Percentiles rank a stretch among this genome's conserved stretches.
Conservation (phyloP, 2,329 filamentous ascomycete genomes). For the Colletotrichum chlorophyti region DNA sequence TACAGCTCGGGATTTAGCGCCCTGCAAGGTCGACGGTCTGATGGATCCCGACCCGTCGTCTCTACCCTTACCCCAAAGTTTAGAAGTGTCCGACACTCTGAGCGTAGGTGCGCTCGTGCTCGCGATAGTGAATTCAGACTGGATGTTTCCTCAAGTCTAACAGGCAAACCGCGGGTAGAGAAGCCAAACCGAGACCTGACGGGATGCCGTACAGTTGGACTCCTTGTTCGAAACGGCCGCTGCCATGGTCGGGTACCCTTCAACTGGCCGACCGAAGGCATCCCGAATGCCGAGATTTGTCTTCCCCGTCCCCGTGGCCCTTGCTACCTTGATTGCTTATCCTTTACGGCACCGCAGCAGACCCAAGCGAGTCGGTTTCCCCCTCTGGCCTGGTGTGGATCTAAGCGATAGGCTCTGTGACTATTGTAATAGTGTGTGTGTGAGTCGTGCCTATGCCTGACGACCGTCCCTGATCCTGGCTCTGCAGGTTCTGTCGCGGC, state of each 20-base stretch:
- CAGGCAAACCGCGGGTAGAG: background rate
- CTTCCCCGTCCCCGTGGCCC: background rate
- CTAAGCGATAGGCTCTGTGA: slow-evolving; percentile 19
- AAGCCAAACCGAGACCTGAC: background rate
- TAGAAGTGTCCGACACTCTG: background rate
- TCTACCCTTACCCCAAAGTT: slow-evolving; percentile 17
- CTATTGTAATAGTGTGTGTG: slow-evolving; percentile 3
- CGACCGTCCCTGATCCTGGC: slow-evolving; percentile 14
- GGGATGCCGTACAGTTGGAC: background rate
- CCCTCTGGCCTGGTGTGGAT: background rate
- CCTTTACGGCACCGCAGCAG: too few species aligned
- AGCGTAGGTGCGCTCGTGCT: too few species aligned
- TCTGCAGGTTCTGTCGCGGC: slow-evolving; percentile 13
- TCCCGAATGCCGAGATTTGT: slow-evolving; percentile 9
- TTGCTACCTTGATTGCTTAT: background rate
- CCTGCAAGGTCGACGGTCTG: slow-evolving; percentile 20
- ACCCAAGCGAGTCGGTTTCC: background rate
- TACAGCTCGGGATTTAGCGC: slow-evolving; percentile 17
- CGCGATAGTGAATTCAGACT: background rate
- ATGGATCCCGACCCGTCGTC: slow-evolving; percentile 17
- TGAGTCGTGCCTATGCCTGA: slow-evolving; percentile 21
- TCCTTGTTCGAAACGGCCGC: slow-evolving; percentile 6
- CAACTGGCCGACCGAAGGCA: slow-evolving; percentile 5
- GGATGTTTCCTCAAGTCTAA: background rate
- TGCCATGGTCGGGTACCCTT: slow-evolving; percentile 8